Base-by-base conservation (phyloP, 2,329 filamentous ascomycete species). In the Neofusicoccum sp. region DNA sequence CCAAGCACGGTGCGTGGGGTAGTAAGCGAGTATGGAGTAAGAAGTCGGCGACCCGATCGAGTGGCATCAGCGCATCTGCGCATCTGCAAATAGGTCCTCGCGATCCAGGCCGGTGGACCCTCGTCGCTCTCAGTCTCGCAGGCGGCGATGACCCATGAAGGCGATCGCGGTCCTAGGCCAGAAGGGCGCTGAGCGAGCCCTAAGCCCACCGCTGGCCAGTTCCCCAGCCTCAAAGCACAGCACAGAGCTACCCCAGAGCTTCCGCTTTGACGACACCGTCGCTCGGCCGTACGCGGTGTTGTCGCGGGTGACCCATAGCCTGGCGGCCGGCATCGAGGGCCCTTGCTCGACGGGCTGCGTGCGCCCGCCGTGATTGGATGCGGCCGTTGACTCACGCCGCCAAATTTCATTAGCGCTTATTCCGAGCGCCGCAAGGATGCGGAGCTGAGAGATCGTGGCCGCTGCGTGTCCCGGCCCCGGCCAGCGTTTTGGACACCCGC, bases 131-230 rank as follows among this genome's bases (percentile, higher is more conserved):
- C n/a, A n/a, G n/a, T n/a, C n/a, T n/a, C n/a, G n/a, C n/a, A 33
- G 51, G 51, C 51, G 51, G 36, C 41, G 51, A 30, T 41, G 49
- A 41, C 36, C 36, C 36, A 28, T 30, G 49, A 40, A 9, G 51
- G 14, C 51, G 51, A 56, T 56, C 51, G 36, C 51, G 33, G 14
- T n/a, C 20, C 12, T 48, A 33, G 43, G 16, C 43, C 26, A 8
- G 9, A 48, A 20, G 7, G 34, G 30, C 28, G 45, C 8, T 43
- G 36, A 40, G 36, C 6, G 34, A 43, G 51, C 51, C 51, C 51
- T 56, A 56, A 20, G 5, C 51, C 51, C 51, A 56, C 51, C 51
- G 51, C 51, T 56, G 51, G 36, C 43, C 38, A 31, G 26, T 41
- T 43, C 51, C 51, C 36, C 36, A 26, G 51, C 38, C 36, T 43